phyloP scores from a whole-genome alignment of 2,329 filamentous ascomycete species.

The Byssoonygena ceratinophila region DNA sequence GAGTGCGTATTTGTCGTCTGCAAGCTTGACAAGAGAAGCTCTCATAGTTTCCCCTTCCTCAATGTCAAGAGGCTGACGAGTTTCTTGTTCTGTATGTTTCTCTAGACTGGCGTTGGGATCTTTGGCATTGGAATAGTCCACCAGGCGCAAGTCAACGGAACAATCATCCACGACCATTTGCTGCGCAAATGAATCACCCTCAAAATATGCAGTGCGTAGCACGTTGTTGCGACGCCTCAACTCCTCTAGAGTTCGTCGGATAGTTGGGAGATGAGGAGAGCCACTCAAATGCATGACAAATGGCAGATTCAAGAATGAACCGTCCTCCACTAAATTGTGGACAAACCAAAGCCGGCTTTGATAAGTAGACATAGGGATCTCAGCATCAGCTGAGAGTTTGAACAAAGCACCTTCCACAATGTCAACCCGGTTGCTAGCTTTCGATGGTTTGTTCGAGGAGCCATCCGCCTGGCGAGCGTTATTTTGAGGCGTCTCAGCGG shows the following conservation, averaged over 20 bases:
- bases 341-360: slow-evolving; percentile 21
- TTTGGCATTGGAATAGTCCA: slow-evolving; percentile 16
- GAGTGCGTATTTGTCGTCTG: slow-evolving; percentile 16
- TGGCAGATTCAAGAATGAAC: slow-evolving; percentile 19
- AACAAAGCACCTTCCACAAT: slow-evolving; percentile 15
- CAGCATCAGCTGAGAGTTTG: slow-evolving; percentile 8
- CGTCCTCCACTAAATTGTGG: slow-evolving; percentile 21
- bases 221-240: slow-evolving; percentile 18
- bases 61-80: slow-evolving; percentile 16
- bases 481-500: neutral
- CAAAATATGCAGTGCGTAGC: slow-evolving; percentile 19
- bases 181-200: slow-evolving; percentile 21
- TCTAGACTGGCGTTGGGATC: slow-evolving; percentile 16
- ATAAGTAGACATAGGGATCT: slow-evolving; percentile 22
- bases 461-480: neutral
- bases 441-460: no score
- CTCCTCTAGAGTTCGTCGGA: slow-evolving; percentile 16
- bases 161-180: slow-evolving; percentile 17
- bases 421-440: neutral
- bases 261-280: slow-evolving; percentile 11
- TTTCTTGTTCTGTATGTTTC: slow-evolving; percentile 11
- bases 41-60: slow-evolving; percentile 20
- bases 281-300: slow-evolving; percentile 17
- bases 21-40: slow-evolving; percentile 18
- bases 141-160: slow-evolving; percentile 14